These are phyloP conservation scores for Globisporangium orthogonon DNA, from an alignment of 352 stramenopile genomes.

Conservation along the genomic window DNA sequence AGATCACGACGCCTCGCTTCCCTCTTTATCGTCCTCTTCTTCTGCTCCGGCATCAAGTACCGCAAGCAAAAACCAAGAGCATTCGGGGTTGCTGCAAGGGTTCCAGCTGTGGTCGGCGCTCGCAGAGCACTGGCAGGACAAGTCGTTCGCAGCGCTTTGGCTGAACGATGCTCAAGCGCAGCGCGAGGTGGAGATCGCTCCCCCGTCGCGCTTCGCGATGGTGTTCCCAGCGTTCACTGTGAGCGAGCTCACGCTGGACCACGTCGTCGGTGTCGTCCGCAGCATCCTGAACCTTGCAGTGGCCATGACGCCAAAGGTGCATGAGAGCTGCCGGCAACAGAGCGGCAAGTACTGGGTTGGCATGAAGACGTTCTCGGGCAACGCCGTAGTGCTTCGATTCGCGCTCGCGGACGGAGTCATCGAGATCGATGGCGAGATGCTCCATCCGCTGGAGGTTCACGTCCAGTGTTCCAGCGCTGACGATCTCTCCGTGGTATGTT, in stretches of 20 bases:
- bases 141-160: constrained; percentile 26
- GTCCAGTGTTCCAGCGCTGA: constrained; percentile 46
- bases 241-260: constrained; percentile 17
- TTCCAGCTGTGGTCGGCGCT: constrained; percentile 36
- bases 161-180: constrained; percentile 3
- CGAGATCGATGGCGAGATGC: constrained; percentile 15
- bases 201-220: constrained; percentile 13
- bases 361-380: constrained; percentile 31
- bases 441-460: constrained; percentile 30
- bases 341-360: constrained; percentile 48
- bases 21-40: constrained; percentile 2
- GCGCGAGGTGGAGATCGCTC: constrained; percentile 1
- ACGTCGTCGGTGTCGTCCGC: constrained; percentile 26
- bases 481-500: constrained; percentile 53
- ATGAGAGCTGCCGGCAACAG: constrained; percentile 26
- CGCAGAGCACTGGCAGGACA: constrained; percentile 20
- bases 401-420: constrained; percentile 7
- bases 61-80: too few species aligned
- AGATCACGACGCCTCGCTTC: constrained; percentile 23
- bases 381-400: constrained; percentile 41
- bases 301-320: constrained; percentile 19
- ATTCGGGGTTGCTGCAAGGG: constrained; percentile 13
- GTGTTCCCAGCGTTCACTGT: constrained; percentile 14
- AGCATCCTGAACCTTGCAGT: constrained; percentile 20
- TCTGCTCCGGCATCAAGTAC: neutral